A percentile compares a stretch with the other conserved stretches of the same genome.
phyloP scores from a whole-genome alignment of 352 stramenopile genomes.

The Thraustochytrium sp. region DNA sequence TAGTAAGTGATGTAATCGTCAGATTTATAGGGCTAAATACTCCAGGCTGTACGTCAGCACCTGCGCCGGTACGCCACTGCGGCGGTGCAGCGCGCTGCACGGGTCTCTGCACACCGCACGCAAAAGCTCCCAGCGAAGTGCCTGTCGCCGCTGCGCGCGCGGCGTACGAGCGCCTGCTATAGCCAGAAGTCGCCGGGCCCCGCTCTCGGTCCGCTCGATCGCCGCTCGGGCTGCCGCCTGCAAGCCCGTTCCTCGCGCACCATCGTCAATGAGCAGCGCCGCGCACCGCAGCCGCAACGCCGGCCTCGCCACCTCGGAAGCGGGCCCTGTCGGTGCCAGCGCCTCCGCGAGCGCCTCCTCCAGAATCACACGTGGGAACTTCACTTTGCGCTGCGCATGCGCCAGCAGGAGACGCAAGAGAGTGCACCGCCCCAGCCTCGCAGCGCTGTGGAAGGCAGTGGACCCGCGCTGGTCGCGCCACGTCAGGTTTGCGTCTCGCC shows the following conservation, averaged over 20 bases:
- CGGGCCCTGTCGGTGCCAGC: neutral
- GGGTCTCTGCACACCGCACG: neutral
- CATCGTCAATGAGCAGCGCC: neutral
- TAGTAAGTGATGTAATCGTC: neutral
- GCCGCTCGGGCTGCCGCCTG: neutral
- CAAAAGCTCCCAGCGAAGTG: neutral
- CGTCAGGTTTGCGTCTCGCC: neutral
- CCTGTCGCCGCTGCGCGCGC: neutral
- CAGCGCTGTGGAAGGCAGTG: neutral
- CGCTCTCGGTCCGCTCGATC: neutral
- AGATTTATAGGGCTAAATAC: neutral
- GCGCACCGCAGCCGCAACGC: neutral
- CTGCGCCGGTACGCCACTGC: neutral
- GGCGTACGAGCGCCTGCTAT: neutral
- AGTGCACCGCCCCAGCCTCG: neutral
- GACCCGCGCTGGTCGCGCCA: neutral
- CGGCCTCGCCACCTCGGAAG: neutral
- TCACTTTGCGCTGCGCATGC: neutral
- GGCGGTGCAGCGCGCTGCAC: neutral
- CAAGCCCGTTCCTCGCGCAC: neutral
- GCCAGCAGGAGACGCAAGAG: neutral
- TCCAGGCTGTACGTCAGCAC: neutral
- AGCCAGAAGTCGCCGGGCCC: neutral
- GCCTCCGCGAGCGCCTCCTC: neutral
- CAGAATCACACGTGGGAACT: neutral